Percentiles rank a stretch among this genome's conserved stretches.
phyloP scores from a whole-genome alignment of 2,329 filamentous ascomycete species.

The Cladobotryum mycophilum region DNA sequence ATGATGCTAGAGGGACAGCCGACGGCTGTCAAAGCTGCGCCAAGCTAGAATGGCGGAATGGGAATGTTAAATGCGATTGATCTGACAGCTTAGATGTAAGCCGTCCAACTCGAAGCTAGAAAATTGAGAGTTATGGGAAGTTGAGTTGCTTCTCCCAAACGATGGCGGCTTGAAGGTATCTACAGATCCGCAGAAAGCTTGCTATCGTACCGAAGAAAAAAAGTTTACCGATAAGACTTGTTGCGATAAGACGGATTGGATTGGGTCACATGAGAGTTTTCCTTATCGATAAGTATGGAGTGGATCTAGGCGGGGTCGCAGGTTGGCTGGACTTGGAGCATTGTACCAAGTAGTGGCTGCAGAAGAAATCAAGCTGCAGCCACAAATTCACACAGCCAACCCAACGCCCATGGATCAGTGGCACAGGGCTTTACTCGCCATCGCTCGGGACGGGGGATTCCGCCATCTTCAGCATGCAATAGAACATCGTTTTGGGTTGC shows the following conservation, averaged over 20 bases:
- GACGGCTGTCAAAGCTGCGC: neutral
- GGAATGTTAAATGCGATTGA: neutral
- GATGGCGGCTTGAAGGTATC: slow-evolving; percentile 24
- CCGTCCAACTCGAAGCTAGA: too few species aligned
- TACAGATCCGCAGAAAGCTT: slow-evolving; percentile 12
- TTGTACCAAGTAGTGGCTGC: neutral
- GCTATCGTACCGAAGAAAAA: slow-evolving; percentile 19
- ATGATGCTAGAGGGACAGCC: slow-evolving; percentile 32
- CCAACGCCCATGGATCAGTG: too few species aligned
- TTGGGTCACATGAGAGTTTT: slow-evolving; percentile 9
- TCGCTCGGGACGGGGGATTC: too few species aligned
- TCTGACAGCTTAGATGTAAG: too few species aligned
- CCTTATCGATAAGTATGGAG: slow-evolving; percentile 9
- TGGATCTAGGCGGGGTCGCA: too few species aligned
- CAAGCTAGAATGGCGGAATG: neutral
- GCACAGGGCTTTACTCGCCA: too few species aligned
- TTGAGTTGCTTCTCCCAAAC: slow-evolving; percentile 7
- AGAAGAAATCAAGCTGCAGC: too few species aligned
- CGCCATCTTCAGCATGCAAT: too few species aligned
- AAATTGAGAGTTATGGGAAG: neutral
- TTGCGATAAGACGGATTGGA: neutral
- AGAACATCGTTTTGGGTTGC: too few species aligned
- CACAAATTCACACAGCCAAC: too few species aligned
- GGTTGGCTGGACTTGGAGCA: too few species aligned
- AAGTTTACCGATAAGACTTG: slow-evolving; percentile 24